Evolutionary conservation across 2,329 filamentous ascomycete species (phyloP).

Genomic region (Fusarium hostae): DNA sequence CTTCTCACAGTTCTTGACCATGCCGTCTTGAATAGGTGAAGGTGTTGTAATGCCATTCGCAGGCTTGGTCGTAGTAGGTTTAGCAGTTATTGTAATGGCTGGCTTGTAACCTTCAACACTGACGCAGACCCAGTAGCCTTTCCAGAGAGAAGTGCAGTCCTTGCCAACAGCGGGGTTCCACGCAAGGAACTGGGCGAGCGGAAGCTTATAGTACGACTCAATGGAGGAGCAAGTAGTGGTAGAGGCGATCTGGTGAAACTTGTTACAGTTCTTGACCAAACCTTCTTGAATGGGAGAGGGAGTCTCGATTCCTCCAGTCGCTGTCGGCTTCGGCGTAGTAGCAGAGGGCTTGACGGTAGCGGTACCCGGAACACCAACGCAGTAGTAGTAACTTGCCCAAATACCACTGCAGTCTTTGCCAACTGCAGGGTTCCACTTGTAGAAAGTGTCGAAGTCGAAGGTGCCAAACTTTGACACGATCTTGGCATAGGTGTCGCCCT

Average conservation of each 20-base stretch:
- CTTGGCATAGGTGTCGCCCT: neutral
- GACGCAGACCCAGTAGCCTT: neutral
- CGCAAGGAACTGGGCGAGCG: neutral
- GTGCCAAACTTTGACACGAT: rapidly evolving
- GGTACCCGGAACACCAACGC: neutral
- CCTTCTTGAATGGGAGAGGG: constrained; percentile 1
- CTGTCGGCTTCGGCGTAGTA: rapidly evolving
- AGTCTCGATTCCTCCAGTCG: neutral
- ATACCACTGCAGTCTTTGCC: neutral
- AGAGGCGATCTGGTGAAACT: constrained; percentile 20
- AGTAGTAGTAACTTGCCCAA: neutral
- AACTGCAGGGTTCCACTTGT: neutral
- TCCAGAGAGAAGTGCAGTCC: neutral
- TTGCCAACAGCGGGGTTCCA: neutral
- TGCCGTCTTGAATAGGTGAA: neutral
- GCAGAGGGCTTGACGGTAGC: rapidly evolving
- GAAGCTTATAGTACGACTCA: constrained; percentile 16
- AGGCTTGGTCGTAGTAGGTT: neutral
- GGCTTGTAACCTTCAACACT: neutral
- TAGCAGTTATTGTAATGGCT: rapidly evolving
- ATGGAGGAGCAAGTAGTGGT: constrained; percentile 44
- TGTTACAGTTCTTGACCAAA: constrained; percentile 7
- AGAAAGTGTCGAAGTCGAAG: neutral
- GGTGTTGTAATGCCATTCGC: neutral
- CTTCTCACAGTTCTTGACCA: neutral